These are phyloP conservation scores for Vaccinium myrtillus DNA, from an alignment of 148 eudicot species.

Conservation along the genomic window DNA sequence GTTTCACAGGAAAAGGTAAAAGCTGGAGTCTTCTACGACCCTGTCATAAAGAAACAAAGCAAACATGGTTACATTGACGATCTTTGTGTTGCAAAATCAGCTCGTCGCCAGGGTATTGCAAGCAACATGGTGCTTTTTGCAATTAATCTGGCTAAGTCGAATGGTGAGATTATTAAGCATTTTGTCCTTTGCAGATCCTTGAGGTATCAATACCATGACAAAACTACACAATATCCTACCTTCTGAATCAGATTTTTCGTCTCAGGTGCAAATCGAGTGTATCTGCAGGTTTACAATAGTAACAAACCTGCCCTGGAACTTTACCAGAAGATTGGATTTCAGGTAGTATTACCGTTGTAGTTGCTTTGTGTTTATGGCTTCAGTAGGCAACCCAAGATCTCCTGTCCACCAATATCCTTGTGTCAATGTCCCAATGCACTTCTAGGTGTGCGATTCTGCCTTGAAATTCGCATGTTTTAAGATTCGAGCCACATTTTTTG, in stretches of 20 bases:
- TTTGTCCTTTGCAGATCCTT: not conserved
- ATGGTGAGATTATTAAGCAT: constrained; percentile 36
- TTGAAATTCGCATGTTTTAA: not conserved
- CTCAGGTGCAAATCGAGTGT: constrained; percentile 65
- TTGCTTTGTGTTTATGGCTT: not conserved
- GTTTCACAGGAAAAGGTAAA: constrained; percentile 49
- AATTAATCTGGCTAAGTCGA: constrained; percentile 47
- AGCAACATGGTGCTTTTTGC: constrained; percentile 73
- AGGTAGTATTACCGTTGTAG: constrained; percentile 49
- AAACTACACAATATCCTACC: not conserved
- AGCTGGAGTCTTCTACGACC: constrained; percentile 42
- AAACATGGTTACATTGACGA: constrained; percentile 64
- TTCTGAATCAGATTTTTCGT: constrained; percentile 1
- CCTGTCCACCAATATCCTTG: not conserved
- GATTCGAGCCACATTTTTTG: not conserved
- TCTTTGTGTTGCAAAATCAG: constrained; percentile 72
- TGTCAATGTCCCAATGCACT: not conserved
- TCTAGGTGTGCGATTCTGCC: not conserved
- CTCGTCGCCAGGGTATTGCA: constrained; percentile 78
- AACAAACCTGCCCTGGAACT: constrained; percentile 63
- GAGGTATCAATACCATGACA: not conserved
- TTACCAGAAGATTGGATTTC: constrained; percentile 73
- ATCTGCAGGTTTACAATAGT: constrained; percentile 61
- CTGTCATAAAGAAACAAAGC: constrained; percentile 25
- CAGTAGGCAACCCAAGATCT: not conserved